These are phyloP conservation scores for Blastobotrys terrestris DNA, from an alignment of 805 yeast species.

Conservation along the genomic window DNA sequence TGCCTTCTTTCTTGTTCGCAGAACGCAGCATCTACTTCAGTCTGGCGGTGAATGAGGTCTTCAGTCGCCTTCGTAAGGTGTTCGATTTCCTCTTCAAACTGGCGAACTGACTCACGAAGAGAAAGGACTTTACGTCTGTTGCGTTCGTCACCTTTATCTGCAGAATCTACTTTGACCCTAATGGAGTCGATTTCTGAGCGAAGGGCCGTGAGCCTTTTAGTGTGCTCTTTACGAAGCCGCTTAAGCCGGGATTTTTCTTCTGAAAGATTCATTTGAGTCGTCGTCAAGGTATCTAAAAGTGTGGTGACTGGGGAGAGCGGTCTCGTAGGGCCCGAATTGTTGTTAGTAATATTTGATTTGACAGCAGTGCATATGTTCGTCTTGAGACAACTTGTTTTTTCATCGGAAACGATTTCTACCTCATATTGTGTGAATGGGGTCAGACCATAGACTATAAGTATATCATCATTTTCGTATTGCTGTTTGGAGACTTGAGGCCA, in stretches of 20 bases:
- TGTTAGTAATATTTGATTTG: neutral
- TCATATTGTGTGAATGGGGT: constrained; percentile 62
- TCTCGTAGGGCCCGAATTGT: constrained; percentile 23
- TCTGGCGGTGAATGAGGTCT: constrained; percentile 5
- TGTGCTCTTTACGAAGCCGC: constrained; percentile 51
- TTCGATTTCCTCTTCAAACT: constrained; percentile 34
- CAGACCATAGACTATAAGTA: constrained; percentile 55
- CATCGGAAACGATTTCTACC: constrained; percentile 35
- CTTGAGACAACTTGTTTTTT: neutral
- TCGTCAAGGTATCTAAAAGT: constrained; percentile 55
- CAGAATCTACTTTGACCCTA: constrained; percentile 41
- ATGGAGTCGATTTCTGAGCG: constrained; percentile 53
- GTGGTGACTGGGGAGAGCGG: constrained; percentile 57
- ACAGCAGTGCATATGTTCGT: constrained; percentile 3
- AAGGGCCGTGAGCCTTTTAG: constrained; percentile 45
- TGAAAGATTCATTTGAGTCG: constrained; percentile 53
- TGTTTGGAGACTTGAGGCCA: constrained; percentile 55
- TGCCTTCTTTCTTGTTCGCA: constrained; percentile 14
- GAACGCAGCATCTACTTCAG: constrained; percentile 6
- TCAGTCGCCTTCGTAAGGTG: constrained; percentile 16
- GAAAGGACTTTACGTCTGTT: constrained; percentile 47
- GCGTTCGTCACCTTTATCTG: constrained; percentile 52
- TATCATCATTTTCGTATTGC: neutral
- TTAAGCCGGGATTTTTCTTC: constrained; percentile 54
- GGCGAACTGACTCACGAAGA: constrained; percentile 41